Percentiles rank a stretch among this genome's conserved stretches.
These are phyloP conservation scores for Kazachstania sp. DNA, from an alignment of 1,139 yeast species.

Conservation along the genomic window DNA sequence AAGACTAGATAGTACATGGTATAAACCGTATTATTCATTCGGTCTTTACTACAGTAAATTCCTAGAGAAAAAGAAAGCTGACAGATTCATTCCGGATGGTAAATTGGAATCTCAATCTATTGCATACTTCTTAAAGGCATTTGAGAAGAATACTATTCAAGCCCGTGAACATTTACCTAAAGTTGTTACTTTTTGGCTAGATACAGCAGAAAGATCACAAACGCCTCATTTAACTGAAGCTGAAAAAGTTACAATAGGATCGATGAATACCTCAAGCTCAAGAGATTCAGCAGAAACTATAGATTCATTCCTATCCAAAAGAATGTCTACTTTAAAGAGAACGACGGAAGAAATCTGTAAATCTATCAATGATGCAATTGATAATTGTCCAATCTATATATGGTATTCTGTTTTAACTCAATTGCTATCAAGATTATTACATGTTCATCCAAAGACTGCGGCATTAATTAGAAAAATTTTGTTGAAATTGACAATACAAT, in stretches of 20 bases:
- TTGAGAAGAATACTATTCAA: slow-evolving; percentile 59
- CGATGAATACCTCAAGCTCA: background rate
- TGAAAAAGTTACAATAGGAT: background rate
- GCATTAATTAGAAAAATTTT: slow-evolving; percentile 50
- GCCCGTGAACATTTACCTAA: slow-evolving; percentile 85
- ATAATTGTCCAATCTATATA: slow-evolving; percentile 48
- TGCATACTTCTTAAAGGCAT: slow-evolving; percentile 54
- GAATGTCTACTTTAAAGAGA: slow-evolving; percentile 19
- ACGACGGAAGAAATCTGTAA: slow-evolving; percentile 28
- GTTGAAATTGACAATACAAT: slow-evolving; percentile 47
- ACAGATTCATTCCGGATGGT: slow-evolving; percentile 42
- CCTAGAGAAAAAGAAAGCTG: slow-evolving; percentile 49
- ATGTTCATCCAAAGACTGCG: slow-evolving; percentile 50
- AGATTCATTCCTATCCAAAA: slow-evolving; percentile 11
- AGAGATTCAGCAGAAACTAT: background rate
- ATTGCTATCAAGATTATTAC: slow-evolving; percentile 68
- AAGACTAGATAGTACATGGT: slow-evolving; percentile 55
- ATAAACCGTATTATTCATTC: slow-evolving; percentile 68
- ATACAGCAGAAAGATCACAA: slow-evolving; percentile 47
- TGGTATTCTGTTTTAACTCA: slow-evolving; percentile 89
- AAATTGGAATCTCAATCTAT: slow-evolving; percentile 60
- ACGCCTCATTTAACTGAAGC: background rate
- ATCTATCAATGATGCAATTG: slow-evolving; percentile 43
- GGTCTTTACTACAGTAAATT: slow-evolving; percentile 76
- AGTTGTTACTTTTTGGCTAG: slow-evolving; percentile 85